These are phyloP conservation scores for Sphaerulina musiva DNA, from an alignment of 2,329 filamentous ascomycete species.

Conservation along the genomic window DNA sequence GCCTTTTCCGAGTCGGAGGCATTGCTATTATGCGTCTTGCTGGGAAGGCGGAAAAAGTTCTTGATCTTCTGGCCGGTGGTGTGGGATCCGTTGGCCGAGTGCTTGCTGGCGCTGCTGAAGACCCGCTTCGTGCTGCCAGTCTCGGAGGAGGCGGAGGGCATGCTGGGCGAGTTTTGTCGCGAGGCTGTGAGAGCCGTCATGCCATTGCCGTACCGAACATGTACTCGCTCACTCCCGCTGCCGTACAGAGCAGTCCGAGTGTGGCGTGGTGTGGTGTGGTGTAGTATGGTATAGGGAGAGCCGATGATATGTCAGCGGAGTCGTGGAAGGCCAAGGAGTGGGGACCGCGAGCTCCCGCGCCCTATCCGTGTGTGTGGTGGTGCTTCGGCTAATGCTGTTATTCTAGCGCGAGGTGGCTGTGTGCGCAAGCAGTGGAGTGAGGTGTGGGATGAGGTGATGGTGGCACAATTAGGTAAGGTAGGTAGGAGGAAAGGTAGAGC, in stretches of 20 bases:
- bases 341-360: neutral
- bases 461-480: too few relatives aligned
- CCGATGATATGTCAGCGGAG: neutral
- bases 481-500: too few relatives aligned
- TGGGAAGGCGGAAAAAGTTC: conserved; percentile 63
- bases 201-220: conserved; percentile 5
- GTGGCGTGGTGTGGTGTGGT: neutral
- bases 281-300: neutral
- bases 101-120: conserved; percentile 43
- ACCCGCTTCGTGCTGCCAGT: conserved; percentile 37
- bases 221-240: neutral
- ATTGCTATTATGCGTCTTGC: conserved; percentile 38
- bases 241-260: neutral
- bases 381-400: too few relatives aligned
- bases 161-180: conserved; percentile 16
- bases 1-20: conserved; percentile 31
- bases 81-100: conserved; percentile 40
- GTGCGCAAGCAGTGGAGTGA: too few relatives aligned
- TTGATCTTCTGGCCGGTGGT: conserved; percentile 57
- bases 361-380: too few relatives aligned
- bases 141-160: conserved; percentile 22
- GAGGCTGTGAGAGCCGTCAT: conserved; percentile 9
- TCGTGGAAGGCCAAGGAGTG: neutral
- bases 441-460: too few relatives aligned
- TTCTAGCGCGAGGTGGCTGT: too few relatives aligned